phyloP scores from a whole-genome alignment of 1,284 basidiomycete genomes.

The Papiliotrema terrestris region DNA sequence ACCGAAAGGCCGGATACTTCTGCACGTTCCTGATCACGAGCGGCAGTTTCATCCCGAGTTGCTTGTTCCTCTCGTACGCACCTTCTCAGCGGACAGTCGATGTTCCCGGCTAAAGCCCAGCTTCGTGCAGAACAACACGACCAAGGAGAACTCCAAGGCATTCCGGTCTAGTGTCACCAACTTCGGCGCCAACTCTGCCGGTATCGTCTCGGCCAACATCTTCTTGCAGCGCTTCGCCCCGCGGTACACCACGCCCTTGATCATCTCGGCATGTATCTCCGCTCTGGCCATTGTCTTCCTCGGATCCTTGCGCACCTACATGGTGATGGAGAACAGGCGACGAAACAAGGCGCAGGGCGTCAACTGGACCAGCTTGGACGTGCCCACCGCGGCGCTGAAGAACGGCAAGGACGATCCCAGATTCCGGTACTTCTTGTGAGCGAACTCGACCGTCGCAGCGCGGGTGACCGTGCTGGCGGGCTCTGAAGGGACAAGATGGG shows the following conservation, averaged over 20 bases:
- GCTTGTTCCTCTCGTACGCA: neutral
- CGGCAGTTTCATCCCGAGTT: constrained; percentile 2
- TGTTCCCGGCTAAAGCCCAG: neutral
- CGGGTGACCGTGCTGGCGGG: no score
- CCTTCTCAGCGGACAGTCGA: neutral
- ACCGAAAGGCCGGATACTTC: neutral
- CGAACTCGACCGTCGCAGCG: no score
- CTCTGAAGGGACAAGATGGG: no score
- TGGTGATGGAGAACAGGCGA: constrained; percentile 27
- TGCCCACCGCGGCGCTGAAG: constrained; percentile 51
- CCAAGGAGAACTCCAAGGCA: constrained; percentile 10
- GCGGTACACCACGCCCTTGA: constrained; percentile 14
- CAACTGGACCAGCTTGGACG: constrained; percentile 49
- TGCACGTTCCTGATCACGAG: neutral
- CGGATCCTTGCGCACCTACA: constrained; percentile 9
- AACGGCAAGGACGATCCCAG: constrained; percentile 49
- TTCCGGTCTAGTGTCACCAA: constrained; percentile 13
- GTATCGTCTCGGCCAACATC: constrained; percentile 6
- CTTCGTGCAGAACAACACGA: constrained; percentile 17
- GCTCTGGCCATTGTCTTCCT: constrained; percentile 9
- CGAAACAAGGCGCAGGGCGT: constrained; percentile 44
- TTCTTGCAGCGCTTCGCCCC: constrained; percentile 15
- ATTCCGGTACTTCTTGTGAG: constrained; percentile 52
- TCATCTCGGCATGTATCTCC: constrained; percentile 12
- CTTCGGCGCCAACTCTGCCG: constrained; percentile 18